phyloP scores from a whole-genome alignment of 495 filamentous ascomycete species.

The Durotheca rogersii region DNA sequence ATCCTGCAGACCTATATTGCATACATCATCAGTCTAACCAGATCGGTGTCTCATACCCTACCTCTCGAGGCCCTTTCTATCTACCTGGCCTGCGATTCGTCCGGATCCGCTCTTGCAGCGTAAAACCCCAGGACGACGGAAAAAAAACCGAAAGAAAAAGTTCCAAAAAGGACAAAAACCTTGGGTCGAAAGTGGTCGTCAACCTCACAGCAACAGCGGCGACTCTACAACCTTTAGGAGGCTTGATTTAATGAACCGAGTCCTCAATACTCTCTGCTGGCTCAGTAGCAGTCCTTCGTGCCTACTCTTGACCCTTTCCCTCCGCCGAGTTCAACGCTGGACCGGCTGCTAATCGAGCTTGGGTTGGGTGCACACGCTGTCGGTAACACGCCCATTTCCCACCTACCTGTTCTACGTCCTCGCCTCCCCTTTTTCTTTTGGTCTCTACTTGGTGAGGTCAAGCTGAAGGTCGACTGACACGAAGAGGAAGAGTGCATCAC shows the following conservation, averaged over 20 bases:
- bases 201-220: constrained; percentile 18
- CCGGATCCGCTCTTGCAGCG: neutral
- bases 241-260: too few relatives aligned
- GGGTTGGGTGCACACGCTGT: too few relatives aligned
- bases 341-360: constrained; percentile 14
- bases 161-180: constrained; percentile 11
- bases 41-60: constrained; percentile 12
- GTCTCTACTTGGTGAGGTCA: neutral
- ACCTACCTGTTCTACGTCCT: neutral
- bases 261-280: too few relatives aligned
- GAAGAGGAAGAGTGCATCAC: neutral
- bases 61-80: constrained; percentile 4
- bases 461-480: neutral
- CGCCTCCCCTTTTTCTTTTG: neutral
- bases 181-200: constrained; percentile 19
- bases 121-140: neutral
- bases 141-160: neutral
- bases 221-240: constrained; percentile 13
- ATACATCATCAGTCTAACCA: neutral
- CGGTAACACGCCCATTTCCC: constrained; percentile 21
- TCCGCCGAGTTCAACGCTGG: too few relatives aligned
- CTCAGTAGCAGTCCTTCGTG: neutral
- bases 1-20: constrained; percentile 2
- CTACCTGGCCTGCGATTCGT: neutral
- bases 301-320: neutral